Percentiles rank a stretch among this genome's conserved stretches.
These are phyloP conservation scores for Cyclospora cayetanensis DNA, from an alignment of 169 alveolate species.

Conservation along the genomic window DNA sequence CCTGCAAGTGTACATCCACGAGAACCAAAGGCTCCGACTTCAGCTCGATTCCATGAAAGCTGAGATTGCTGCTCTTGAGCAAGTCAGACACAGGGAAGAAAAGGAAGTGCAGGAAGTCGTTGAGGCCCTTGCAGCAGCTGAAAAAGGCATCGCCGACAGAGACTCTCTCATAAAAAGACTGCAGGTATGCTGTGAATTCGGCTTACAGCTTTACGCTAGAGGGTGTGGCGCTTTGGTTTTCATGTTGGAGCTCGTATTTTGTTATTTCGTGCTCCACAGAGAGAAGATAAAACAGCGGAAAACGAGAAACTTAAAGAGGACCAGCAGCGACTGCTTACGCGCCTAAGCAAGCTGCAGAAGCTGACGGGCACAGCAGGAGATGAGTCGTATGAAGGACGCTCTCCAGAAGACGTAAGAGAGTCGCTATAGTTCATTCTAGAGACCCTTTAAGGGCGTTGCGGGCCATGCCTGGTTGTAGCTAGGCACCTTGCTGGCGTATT, in stretches of 20 bases:
- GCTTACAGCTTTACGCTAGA: not conserved
- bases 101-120: not conserved
- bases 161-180: not conserved
- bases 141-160: constrained; percentile 23
- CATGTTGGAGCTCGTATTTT: no score
- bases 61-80: not conserved
- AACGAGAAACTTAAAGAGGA: constrained; percentile 1
- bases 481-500: not conserved
- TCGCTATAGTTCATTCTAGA: no score
- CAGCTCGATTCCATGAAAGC: not conserved
- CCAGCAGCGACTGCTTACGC: constrained; percentile 18
- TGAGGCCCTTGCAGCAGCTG: constrained; percentile 32
- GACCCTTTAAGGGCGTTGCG: no score
- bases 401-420: not conserved
- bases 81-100: not conserved
- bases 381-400: not conserved
- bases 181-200: not conserved
- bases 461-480: not conserved
- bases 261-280: not conserved
- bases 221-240: not conserved
- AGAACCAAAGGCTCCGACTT: not conserved
- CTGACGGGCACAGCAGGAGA: not conserved
- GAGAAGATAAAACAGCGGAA: not conserved
- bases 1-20: not conserved
- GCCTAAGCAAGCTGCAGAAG: not conserved